Evolutionary conservation across 2,329 filamentous ascomycete genomes (phyloP).

Genomic region (Cordyceps militaris): DNA sequence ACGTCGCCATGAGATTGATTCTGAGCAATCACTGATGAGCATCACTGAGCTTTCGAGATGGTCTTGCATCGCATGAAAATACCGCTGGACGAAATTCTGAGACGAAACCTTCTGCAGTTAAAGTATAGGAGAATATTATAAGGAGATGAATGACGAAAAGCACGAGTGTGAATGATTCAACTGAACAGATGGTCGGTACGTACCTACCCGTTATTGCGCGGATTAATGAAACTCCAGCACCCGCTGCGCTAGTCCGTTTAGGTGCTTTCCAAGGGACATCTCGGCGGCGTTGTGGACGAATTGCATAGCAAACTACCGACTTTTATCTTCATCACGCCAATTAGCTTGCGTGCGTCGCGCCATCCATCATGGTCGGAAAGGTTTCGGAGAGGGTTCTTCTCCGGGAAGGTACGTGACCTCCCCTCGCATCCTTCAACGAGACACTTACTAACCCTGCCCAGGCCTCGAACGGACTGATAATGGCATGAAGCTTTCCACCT

Average conservation of each 20-base stretch:
- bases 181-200: no score
- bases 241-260: neutral
- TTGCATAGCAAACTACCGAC: neutral
- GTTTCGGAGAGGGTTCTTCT: slow-evolving; percentile 59
- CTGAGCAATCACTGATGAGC: no score
- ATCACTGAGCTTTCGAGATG: no score
- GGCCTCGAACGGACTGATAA: slow-evolving; percentile 96
- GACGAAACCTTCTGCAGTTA: no score
- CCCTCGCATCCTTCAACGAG: neutral
- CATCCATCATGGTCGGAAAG: slow-evolving; percentile 51
- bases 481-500: slow-evolving; percentile 90
- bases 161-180: no score
- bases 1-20: no score
- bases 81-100: no score
- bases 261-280: neutral
- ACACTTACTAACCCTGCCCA: slow-evolving; percentile 29
- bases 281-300: neutral
- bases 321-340: neutral
- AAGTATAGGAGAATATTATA: no score
- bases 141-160: no score
- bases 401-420: slow-evolving; percentile 45
- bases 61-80: no score
- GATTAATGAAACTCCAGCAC: slow-evolving; percentile 5
- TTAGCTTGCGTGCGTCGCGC: neutral
- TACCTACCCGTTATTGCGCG: no score